These are phyloP conservation scores for Jacaranda mimosifolia DNA, from an alignment of 257 asterid genomes.

Conservation along the genomic window DNA sequence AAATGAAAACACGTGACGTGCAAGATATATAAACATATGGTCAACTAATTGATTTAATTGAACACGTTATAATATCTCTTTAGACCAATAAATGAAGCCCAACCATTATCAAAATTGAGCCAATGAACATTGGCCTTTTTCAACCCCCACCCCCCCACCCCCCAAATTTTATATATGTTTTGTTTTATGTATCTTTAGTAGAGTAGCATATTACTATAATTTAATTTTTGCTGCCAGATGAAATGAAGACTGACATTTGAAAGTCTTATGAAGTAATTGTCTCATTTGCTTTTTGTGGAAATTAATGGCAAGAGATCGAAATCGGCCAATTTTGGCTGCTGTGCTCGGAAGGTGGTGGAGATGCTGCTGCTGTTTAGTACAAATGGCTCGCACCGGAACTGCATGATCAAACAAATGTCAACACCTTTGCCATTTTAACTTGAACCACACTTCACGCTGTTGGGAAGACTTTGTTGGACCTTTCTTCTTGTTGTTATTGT, in stretches of 20 bases:
- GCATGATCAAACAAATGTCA: conserved; percentile 27
- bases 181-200: too few relatives aligned
- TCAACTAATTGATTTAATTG: too few relatives aligned
- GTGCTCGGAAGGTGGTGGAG: not conserved
- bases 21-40: too few relatives aligned
- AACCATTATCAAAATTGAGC: not conserved
- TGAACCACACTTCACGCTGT: not conserved
- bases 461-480: not conserved
- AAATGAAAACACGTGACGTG: too few relatives aligned
- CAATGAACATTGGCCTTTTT: not conserved
- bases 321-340: not conserved
- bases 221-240: not conserved
- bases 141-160: too few relatives aligned
- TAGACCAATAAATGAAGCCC: not conserved
- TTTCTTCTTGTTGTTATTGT: not conserved
- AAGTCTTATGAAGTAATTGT: not conserved
- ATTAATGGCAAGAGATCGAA: not conserved
- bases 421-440: not conserved
- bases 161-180: too few relatives aligned
- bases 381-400: not conserved
- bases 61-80: not conserved
- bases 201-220: not conserved
- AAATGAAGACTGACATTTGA: not conserved
- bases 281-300: not conserved
- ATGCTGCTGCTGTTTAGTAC: not conserved